Evolutionary conservation across 73 alveolate genomes (phyloP).

Genomic region (Symbiodinium pilosum): DNA sequence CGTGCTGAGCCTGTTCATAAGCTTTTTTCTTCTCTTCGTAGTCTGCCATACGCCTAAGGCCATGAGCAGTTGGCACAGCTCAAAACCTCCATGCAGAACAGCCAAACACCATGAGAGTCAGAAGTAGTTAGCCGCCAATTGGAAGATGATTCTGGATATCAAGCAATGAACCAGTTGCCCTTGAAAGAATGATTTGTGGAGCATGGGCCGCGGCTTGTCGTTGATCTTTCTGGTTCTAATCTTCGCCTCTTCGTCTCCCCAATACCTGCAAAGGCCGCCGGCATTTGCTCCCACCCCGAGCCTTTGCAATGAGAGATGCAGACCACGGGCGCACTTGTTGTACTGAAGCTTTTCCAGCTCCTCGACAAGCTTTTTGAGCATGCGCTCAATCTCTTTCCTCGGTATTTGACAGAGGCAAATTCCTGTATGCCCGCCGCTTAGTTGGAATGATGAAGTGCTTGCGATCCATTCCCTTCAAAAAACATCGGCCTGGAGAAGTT

Average conservation of each 20-base stretch:
- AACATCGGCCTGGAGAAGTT: constrained; percentile 67
- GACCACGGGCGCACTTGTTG: constrained; percentile 58
- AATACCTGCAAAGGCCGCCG: constrained; percentile 28
- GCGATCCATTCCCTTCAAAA: no score
- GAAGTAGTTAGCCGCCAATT: no score
- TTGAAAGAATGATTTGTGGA: no score
- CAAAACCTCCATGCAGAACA: no score
- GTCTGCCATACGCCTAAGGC: constrained; percentile 65
- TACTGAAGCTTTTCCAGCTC: constrained; percentile 65
- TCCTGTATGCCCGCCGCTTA: background rate
- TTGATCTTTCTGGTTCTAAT: constrained; percentile 48
- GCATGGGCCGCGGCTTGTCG: constrained; percentile 15
- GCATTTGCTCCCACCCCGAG: no score
- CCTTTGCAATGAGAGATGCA: no score
- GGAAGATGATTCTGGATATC: no score
- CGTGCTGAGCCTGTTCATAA: background rate
- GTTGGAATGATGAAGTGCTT: background rate
- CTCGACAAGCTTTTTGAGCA: constrained; percentile 71
- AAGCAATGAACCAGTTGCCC: no score
- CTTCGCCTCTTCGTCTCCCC: constrained; percentile 70
- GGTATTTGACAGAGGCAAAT: background rate
- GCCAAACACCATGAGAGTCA: no score
- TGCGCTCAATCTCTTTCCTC: constrained; percentile 79
- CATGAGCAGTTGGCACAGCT: no score
- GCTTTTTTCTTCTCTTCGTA: constrained; percentile 22